Evolutionary conservation across 805 yeast genomes (phyloP).

Genomic region (Babjeviella inositovora): DNA sequence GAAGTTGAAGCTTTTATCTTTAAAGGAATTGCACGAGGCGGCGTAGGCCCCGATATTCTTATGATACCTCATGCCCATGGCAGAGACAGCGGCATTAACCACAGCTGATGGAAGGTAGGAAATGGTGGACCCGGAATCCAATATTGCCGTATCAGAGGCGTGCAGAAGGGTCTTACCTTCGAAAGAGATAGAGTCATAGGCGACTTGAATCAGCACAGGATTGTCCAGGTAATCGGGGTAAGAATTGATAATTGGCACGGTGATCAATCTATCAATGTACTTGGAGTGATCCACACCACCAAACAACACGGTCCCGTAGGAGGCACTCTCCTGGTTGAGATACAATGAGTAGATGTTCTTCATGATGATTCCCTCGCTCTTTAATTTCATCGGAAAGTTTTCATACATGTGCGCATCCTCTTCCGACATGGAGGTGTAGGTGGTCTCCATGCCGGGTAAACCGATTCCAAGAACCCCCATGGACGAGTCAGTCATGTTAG

Average conservation of each 20-base stretch:
- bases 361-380: conserved; percentile 35
- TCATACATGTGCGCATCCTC: conserved; percentile 24
- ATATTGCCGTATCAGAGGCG: conserved; percentile 15
- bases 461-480: conserved; percentile 70
- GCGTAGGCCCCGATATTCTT: no score
- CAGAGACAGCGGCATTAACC: no score
- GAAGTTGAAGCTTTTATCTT: conserved; percentile 26
- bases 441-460: conserved; percentile 49
- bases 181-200: conserved; percentile 26
- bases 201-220: no score
- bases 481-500: conserved; percentile 43
- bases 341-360: conserved; percentile 47
- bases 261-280: conserved; percentile 6
- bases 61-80: no score
- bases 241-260: conserved; percentile 33
- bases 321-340: conserved; percentile 33
- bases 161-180: conserved; percentile 34
- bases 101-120: conserved; percentile 22
- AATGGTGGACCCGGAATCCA: conserved; percentile 26
- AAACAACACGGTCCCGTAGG: conserved; percentile 11
- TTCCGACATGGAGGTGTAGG: conserved; percentile 21
- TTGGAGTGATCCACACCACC: conserved; percentile 14
- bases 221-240: conserved; percentile 5
- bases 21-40: no score
- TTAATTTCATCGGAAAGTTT: conserved; percentile 53